Conservation (phyloP, 805 yeast genomes). For the Pachysolen tannophilus region DNA sequence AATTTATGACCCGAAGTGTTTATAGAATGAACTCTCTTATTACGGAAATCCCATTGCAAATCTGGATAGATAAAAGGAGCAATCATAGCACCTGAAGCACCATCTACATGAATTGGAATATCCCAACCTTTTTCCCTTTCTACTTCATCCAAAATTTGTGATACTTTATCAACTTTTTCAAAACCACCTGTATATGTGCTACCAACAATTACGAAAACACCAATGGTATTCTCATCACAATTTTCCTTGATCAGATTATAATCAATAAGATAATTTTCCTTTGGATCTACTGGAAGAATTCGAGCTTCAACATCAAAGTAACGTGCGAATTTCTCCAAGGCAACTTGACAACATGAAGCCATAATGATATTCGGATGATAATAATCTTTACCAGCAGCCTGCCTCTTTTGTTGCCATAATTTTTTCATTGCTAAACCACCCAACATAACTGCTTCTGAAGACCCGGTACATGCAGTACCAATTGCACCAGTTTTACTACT, state of each 20-base stretch:
- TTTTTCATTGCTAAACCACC: slow-evolving; percentile 93
- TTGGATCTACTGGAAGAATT: slow-evolving; percentile 55
- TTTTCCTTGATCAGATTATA: slow-evolving; percentile 47
- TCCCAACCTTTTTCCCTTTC: slow-evolving; percentile 58
- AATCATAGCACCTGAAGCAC: slow-evolving; percentile 84
- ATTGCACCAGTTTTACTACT: slow-evolving; percentile 33
- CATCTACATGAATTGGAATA: slow-evolving; percentile 88
- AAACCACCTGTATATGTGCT: slow-evolving; percentile 92
- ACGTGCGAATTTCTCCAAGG: slow-evolving; percentile 87
- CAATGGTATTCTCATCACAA: slow-evolving; percentile 88
- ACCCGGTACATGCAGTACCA: slow-evolving; percentile 92
- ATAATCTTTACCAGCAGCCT: slow-evolving; percentile 48
- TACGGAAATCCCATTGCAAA: slow-evolving; percentile 75
- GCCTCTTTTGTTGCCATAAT: slow-evolving; percentile 68
- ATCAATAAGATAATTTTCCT: slow-evolving; percentile 60
- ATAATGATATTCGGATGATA: slow-evolving; percentile 77
- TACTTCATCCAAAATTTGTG: slow-evolving; percentile 58
- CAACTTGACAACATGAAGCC: slow-evolving; percentile 93
- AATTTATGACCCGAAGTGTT: slow-evolving; percentile 92
- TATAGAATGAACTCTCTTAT: slow-evolving; percentile 72
- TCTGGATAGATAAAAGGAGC: slow-evolving; percentile 81
- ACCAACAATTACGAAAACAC: slow-evolving; percentile 81
- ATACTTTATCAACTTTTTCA: slow-evolving; percentile 62
- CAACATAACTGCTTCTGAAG: slow-evolving; percentile 88
- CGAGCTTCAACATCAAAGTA: slow-evolving; percentile 89